These are phyloP conservation scores for Rhizophagus prolifer DNA, from an alignment of 192 early-diverging fungal species.

Conservation along the genomic window DNA sequence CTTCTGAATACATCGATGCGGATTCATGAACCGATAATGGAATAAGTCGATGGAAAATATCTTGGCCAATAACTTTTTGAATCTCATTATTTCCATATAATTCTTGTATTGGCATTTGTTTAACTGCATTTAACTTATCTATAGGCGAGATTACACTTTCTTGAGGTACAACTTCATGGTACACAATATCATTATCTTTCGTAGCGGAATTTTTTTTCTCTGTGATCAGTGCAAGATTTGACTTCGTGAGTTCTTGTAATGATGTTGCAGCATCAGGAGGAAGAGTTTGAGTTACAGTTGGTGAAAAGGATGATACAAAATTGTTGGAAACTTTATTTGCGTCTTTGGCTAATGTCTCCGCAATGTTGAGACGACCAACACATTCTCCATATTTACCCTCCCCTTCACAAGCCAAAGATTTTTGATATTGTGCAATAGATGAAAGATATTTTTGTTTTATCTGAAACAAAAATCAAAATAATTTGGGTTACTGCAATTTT, in stretches of 20 bases:
- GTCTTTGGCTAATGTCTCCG: slow-evolving; percentile 84
- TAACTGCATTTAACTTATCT: slow-evolving; percentile 85
- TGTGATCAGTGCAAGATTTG: slow-evolving; percentile 58
- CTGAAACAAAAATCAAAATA: slow-evolving; percentile 40
- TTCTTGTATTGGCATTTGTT: slow-evolving; percentile 73
- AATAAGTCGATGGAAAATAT: slow-evolving; percentile 86
- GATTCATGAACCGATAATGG: slow-evolving; percentile 94
- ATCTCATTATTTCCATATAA: slow-evolving; percentile 71
- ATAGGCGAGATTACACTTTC: slow-evolving; percentile 75
- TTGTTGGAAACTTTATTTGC: slow-evolving; percentile 71
- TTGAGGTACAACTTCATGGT: slow-evolving; percentile 83
- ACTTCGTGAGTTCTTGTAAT: slow-evolving; percentile 73
- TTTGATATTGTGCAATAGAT: slow-evolving; percentile 85
- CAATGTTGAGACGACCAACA: slow-evolving; percentile 74
- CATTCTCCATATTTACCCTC: slow-evolving; percentile 84
- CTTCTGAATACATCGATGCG: slow-evolving; percentile 91
- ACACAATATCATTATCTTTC: slow-evolving; percentile 96
- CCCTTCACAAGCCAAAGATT: slow-evolving; percentile 69
- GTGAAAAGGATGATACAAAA: slow-evolving; percentile 62
- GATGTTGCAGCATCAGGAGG: slow-evolving; percentile 66
- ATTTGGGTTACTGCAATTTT: not conserved
- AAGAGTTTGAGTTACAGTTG: slow-evolving; percentile 60
- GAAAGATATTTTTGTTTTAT: slow-evolving; percentile 88
- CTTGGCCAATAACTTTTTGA: slow-evolving; percentile 82
- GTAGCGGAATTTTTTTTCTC: slow-evolving; percentile 70